Evolutionary conservation across 1,284 basidiomycete species (phyloP).

Genomic region (Laetiporus sulphureus): DNA sequence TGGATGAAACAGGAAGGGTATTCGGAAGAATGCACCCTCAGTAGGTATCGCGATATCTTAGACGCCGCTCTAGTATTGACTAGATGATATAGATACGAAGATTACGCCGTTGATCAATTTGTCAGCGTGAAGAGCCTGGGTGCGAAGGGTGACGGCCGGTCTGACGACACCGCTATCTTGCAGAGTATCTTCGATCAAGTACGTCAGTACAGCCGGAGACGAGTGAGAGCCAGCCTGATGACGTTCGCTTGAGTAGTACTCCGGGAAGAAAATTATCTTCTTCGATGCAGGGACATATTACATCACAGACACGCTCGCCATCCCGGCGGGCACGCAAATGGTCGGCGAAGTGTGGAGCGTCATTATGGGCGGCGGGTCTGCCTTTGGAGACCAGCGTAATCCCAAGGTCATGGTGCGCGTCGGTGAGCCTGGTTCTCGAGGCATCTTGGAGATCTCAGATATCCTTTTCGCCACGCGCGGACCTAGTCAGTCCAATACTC

Average conservation of each 20-base stretch:
- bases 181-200: slow-evolving; percentile 52
- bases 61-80: no score
- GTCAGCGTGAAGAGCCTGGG: slow-evolving; percentile 66
- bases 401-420: slow-evolving; percentile 55
- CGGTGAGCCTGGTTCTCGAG: slow-evolving; percentile 41
- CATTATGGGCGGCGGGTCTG: slow-evolving; percentile 60
- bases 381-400: slow-evolving; percentile 46
- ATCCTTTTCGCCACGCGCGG: slow-evolving; percentile 50
- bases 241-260: no score
- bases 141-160: slow-evolving; percentile 68
- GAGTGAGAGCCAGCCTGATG: no score
- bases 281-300: slow-evolving; percentile 67
- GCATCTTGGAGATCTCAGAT: slow-evolving; percentile 54
- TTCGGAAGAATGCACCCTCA: slow-evolving; percentile 43
- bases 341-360: slow-evolving; percentile 76
- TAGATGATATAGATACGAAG: slow-evolving; percentile 46
- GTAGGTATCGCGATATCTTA: slow-evolving; percentile 13
- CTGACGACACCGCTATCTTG: slow-evolving; percentile 71
- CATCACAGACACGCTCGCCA: slow-evolving; percentile 62
- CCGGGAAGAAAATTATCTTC: slow-evolving; percentile 73
- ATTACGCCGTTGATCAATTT: slow-evolving; percentile 54
- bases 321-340: slow-evolving; percentile 65
- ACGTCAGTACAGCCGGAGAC: not conserved
- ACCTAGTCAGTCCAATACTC: slow-evolving; percentile 21
- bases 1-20: slow-evolving; percentile 51